These are phyloP conservation scores for Lentinula sp. DNA, from an alignment of 768 basidiomycete species.

Conservation along the genomic window DNA sequence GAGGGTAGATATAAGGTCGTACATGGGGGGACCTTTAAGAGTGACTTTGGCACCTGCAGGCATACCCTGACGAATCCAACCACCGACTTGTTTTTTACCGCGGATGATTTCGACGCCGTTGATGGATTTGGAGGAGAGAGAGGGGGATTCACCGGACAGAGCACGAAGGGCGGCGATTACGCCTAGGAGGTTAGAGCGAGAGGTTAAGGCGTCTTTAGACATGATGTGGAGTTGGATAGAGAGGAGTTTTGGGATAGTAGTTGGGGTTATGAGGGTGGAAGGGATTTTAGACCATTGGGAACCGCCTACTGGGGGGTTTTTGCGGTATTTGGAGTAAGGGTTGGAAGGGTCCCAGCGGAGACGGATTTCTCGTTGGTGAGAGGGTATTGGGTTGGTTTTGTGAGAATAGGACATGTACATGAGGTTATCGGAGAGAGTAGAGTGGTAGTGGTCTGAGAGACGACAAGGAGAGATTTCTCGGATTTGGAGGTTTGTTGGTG, in stretches of 20 bases:
- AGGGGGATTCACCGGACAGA: slow-evolving; percentile 81
- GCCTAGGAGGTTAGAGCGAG: slow-evolving; percentile 70
- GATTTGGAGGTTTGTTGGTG: slow-evolving; percentile 58
- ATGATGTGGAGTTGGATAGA: slow-evolving; percentile 83
- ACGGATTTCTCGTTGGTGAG: slow-evolving; percentile 43
- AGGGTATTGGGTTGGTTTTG: slow-evolving; percentile 21
- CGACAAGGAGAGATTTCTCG: slow-evolving; percentile 71
- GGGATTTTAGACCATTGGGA: slow-evolving; percentile 60
- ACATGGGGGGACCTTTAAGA: slow-evolving; percentile 88
- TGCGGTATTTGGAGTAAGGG: slow-evolving; percentile 77
- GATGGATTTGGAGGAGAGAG: slow-evolving; percentile 48
- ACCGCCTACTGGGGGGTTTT: slow-evolving; percentile 72
- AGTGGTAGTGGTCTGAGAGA: slow-evolving; percentile 78
- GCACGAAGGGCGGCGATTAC: slow-evolving; percentile 85
- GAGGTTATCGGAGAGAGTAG: slow-evolving; percentile 77
- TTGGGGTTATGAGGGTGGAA: slow-evolving; percentile 57
- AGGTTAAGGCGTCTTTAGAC: slow-evolving; percentile 71
- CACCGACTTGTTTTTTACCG: slow-evolving; percentile 62
- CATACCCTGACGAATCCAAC: slow-evolving; percentile 80
- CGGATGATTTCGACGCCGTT: slow-evolving; percentile 76
- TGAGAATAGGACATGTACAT: slow-evolving; percentile 96
- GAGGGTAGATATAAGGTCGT: slow-evolving; percentile 83
- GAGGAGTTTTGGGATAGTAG: slow-evolving; percentile 73
- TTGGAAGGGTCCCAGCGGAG: slow-evolving; percentile 69
- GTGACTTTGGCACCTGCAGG: slow-evolving; percentile 89